Evolutionary conservation across 805 yeast species (phyloP), one percentile per base, ranked within the genome.

Genomic region (Ogataea populi-albae): DNA sequence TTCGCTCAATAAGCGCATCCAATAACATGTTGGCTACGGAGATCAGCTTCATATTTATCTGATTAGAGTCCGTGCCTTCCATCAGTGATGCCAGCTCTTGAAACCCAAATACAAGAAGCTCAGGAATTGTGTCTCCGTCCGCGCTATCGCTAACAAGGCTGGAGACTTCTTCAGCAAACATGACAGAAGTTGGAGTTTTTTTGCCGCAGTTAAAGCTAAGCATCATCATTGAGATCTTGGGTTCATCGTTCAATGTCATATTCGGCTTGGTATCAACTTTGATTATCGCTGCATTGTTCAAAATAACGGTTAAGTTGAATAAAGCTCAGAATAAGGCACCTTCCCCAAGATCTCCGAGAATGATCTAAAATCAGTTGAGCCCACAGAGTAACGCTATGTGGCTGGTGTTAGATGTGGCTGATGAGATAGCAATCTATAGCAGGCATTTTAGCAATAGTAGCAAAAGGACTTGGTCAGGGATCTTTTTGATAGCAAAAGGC

Each of bases 11-110:
- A 28, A 80, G 49, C 0, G 65, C 52, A 7, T 50, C 50, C 6
- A 68, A 32, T 2, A 77, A 36, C 0, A 57, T 26, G 4, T 64
- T 55, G 32, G 69, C 59, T 20, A 75, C 43, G 1, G 47, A 29
- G 4, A 67, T 47, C 30, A 79, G 49, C 24, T 63, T 55, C 4
- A 51, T 46, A 10, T 66, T 57, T 2, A 78, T 71, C 1, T 37
- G 20, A 2, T 52, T 47, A 6, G 62, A 52, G 30, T 71, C 67
- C 2, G 78, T 65, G 2, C 81, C 79, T 38, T 79, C 79, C 46
- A 79, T 50, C 1, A 78, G 59, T 3, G 78, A 55, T 32, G 80
- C 69, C 8, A 82, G 47, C 52, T 83, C 93, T 54, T 83, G 81
- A 42, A 82, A 73, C 3, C 82, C 87, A 55, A 81, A 76, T 1